Base-by-base conservation (phyloP, 352 stramenopile genomes). In the Phytopythium cucurbitacearum region DNA sequence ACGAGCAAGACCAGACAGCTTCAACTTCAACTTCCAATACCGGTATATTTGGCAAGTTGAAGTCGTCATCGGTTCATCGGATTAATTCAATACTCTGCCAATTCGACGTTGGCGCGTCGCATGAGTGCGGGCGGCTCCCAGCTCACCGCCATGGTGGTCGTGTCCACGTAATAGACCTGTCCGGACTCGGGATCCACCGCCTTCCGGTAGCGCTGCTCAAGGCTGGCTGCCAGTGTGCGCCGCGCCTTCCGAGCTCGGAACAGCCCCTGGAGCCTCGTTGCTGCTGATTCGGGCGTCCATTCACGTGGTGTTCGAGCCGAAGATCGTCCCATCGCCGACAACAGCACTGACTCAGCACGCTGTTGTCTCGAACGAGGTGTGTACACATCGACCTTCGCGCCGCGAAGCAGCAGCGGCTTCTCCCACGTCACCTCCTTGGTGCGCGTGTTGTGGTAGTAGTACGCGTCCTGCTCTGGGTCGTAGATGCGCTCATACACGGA, bases 391-490 rank as follows among this genome's bases (percentile, higher is more conserved):
- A 59, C 68, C 2, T 73, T 35, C 1, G 56, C 55, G 8, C 64
- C 49, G 3, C 73, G 71, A 12, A 92, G 55, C 36, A 89, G 21
- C 32, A 67, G 52, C 2, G 83, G 83, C 51, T 89, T 87, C 4
- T 73, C 74, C 83, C 83, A 93, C 36, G 71, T 71, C 13, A 76
- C 76, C 40, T 84, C 64, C 21, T 83, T 73, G 2, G 83, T 93
- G 10, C 74, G 69, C 3, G 77, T 93, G 65, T 90, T 93, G 67
- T 91, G 73, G 60, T 90, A 93, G 64, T 85, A 93, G 53, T 76
- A 93, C 33, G 56, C 36, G 3, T 69, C 58, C 43, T 69, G 56
- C 0, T 66, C 65, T 5, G 76, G 59, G 39, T 93, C 83, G 41
- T 79, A 91, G 44, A 91, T 82, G 40, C 76, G 65, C 61, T 87